Percentiles rank a stretch among this genome's conserved stretches.
Conservation (phyloP, 2,329 filamentous ascomycete species). For the Lasiodiplodia sp. region DNA sequence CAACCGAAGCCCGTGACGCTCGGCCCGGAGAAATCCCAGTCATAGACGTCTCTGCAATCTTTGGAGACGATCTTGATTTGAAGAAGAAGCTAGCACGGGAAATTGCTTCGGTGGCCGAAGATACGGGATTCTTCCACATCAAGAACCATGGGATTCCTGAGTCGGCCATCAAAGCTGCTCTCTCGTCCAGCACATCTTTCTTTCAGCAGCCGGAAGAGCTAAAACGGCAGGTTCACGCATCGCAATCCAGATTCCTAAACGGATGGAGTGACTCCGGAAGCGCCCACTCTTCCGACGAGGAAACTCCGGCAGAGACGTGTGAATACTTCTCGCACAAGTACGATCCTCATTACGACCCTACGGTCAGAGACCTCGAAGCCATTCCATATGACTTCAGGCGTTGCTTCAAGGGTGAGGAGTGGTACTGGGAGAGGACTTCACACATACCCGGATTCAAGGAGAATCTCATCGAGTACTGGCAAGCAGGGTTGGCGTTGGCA, state of each 20-base stretch:
- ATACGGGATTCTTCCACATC: conserved; percentile 33
- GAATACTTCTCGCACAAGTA: conserved; percentile 56
- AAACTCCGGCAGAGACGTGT: conserved; percentile 42
- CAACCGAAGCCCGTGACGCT: conserved; percentile 10
- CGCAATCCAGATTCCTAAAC: conserved; percentile 48
- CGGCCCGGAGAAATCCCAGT: conserved; percentile 48
- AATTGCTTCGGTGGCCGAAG: conserved; percentile 29
- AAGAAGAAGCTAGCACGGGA: conserved; percentile 46
- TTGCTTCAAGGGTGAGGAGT: conserved; percentile 53
- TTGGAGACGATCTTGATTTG: conserved; percentile 49
- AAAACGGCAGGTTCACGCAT: conserved; percentile 50
- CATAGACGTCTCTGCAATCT: conserved; percentile 43
- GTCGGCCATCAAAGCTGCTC: conserved; percentile 41
- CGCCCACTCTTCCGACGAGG: conserved; percentile 43
- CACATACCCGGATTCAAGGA: conserved; percentile 59
- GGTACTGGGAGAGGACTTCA: conserved; percentile 60
- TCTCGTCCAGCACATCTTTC: conserved; percentile 45
- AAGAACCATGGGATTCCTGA: conserved; percentile 46
- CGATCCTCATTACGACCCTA: conserved; percentile 53
- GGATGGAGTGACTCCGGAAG: conserved; percentile 52
- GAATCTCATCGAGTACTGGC: conserved; percentile 57
- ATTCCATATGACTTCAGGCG: conserved; percentile 36
- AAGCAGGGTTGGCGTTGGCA: conserved; percentile 58
- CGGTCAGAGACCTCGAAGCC: conserved; percentile 52
- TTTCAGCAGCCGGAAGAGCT: conserved; percentile 41